Base-by-base conservation (phyloP, 345 rosid species). In the Mallotus nudiflorus region DNA sequence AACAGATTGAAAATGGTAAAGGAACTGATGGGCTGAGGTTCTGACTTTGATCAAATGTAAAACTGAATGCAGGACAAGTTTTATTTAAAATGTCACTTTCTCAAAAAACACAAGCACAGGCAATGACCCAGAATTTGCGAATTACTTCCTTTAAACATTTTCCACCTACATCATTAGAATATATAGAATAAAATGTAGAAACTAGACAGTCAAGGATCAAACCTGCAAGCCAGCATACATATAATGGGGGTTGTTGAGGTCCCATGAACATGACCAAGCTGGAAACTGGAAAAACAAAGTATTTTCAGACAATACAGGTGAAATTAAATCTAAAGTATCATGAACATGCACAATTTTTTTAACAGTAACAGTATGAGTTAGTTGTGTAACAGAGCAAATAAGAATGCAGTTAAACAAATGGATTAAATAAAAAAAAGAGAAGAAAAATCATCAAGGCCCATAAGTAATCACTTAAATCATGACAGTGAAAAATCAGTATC, bases 261-360 rank as follows among this genome's bases (percentile, higher is more conserved):
- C 68, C 68, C 68, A 65, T 7, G 68, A 46, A 48, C 68, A 65
- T 29, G 56, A 65, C 68, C 68, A 65, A 45, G 68, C 68, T 48
- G 68, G 68, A 25, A 19, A 55, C 68, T 65, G 51, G 51, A 40
- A 62, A 25, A 4, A 42, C 22, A 31, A 31, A 14, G 1, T 29
- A 16, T 31, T 24, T 7, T 14, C 40, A 58, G 40, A 58, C 31
- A 58, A 15, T 0, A 4, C 37, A 33, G 4, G 11, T 18, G 2
- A 14, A 46, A 46, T 12, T 2, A 46, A 46, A 46, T 12, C 14
- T 2, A 46, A 46, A 14, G 50, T 10, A 46, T 15, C 14, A 3
- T 46, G 18, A 15, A 46, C 14, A 46, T 46, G 50, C 16, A 12
- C 19, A 46, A 46, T 10, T 10, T 12, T 46, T 46, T 46, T 0